A percentile compares a stretch with the other conserved stretches of the same genome.
Evolutionary conservation across 805 yeast genomes (phyloP).

Genomic region (Hanseniaspora singularis): DNA sequence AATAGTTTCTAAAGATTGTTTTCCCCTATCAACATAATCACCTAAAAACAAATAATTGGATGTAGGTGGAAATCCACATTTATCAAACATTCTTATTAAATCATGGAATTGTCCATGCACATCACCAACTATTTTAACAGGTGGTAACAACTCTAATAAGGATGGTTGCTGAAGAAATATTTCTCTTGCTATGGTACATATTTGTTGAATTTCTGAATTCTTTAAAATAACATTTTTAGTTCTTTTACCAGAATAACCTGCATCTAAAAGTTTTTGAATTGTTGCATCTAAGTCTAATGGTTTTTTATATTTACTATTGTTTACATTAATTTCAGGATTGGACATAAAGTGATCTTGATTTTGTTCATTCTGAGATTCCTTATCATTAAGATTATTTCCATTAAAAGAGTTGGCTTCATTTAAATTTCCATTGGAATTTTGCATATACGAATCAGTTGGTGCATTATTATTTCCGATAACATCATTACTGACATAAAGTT

Average conservation of each 20-base stretch:
- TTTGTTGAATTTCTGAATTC: slow-evolving; percentile 73
- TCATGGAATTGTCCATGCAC: slow-evolving; percentile 96
- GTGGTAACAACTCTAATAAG: slow-evolving; percentile 54
- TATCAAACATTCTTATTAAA: slow-evolving; percentile 74
- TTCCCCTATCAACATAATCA: slow-evolving; percentile 95
- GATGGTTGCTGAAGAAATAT: slow-evolving; percentile 63
- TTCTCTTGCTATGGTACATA: slow-evolving; percentile 81
- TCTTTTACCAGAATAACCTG: slow-evolving; percentile 90
- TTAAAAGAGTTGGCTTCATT: neutral
- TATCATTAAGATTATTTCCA: neutral
- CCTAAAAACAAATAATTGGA: slow-evolving; percentile 88
- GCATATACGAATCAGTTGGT: too few relatives aligned
- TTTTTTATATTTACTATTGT: slow-evolving; percentile 23
- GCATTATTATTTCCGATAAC: too few relatives aligned
- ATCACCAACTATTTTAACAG: slow-evolving; percentile 79
- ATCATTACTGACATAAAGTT: neutral
- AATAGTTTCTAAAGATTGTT: slow-evolving; percentile 88
- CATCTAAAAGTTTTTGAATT: slow-evolving; percentile 83
- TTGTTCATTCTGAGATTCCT: neutral
- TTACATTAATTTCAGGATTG: slow-evolving; percentile 22
- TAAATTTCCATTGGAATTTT: too few relatives aligned
- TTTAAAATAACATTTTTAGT: slow-evolving; percentile 82
- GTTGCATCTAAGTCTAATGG: slow-evolving; percentile 65
- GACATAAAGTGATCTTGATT: neutral
- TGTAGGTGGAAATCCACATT: slow-evolving; percentile 92